Evolutionary conservation across 1,139 yeast species (phyloP).

Genomic region (Hansenula lynferdii): DNA sequence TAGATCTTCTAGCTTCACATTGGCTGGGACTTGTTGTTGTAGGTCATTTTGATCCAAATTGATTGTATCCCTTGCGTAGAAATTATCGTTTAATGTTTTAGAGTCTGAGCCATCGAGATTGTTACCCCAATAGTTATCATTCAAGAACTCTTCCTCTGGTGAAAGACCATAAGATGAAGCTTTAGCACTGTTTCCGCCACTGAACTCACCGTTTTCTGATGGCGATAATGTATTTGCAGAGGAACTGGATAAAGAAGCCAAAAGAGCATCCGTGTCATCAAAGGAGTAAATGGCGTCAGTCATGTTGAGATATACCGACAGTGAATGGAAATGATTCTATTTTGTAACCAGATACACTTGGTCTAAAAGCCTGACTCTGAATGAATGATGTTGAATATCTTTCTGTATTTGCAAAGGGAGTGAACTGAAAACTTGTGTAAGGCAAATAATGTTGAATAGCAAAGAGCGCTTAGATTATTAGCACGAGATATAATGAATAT

Average conservation of each 20-base stretch:
- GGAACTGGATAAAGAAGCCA: constrained; percentile 20
- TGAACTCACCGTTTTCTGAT: constrained; percentile 12
- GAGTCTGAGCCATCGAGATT: neutral
- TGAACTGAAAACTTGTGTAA: no score
- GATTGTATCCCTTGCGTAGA: neutral
- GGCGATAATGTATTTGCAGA: constrained; percentile 18
- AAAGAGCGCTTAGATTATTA: no score
- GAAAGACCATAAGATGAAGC: constrained; percentile 18
- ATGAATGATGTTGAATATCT: no score
- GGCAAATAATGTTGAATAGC: no score
- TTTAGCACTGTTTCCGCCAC: constrained; percentile 9
- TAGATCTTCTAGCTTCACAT: neutral
- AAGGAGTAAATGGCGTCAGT: constrained; percentile 15
- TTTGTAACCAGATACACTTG: no score
- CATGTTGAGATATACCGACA: no score
- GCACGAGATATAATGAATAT: no score
- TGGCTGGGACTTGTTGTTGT: no score
- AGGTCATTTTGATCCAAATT: neutral
- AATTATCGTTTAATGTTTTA: neutral
- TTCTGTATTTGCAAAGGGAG: no score
- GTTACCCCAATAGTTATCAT: constrained; percentile 10
- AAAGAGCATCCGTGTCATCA: constrained; percentile 22
- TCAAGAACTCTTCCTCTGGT: constrained; percentile 16
- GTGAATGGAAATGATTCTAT: no score
- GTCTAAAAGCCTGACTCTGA: no score